These are phyloP conservation scores for Quercus bicolor DNA, from an alignment of 306 rosid genomes.

Conservation along the genomic window DNA sequence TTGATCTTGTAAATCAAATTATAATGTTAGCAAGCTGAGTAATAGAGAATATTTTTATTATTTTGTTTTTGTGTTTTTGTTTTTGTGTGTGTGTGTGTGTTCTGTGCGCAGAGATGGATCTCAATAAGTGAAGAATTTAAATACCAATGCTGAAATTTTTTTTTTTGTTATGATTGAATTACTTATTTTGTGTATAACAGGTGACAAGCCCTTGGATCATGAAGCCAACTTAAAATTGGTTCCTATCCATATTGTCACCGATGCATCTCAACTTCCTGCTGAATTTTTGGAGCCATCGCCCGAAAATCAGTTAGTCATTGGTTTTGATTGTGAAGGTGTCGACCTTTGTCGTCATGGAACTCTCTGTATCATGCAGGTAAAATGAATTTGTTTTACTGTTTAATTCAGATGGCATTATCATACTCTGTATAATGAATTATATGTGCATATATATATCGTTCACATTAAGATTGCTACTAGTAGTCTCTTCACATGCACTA, in stretches of 20 bases:
- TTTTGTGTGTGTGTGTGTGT: too few relatives aligned
- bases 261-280: slow-evolving; percentile 72
- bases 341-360: slow-evolving; percentile 80
- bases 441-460: neutral
- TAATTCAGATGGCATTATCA: neutral
- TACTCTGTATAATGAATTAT: neutral
- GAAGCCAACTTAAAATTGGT: slow-evolving; percentile 40
- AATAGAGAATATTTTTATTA: too few relatives aligned
- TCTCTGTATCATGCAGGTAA: slow-evolving; percentile 89
- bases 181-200: slow-evolving; percentile 20
- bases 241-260: slow-evolving; percentile 65
- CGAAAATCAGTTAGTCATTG: slow-evolving; percentile 47
- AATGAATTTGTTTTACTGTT: neutral
- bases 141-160: neutral
- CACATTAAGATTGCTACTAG: neutral
- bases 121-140: neutral
- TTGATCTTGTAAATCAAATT: too few relatives aligned
- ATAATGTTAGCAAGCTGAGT: too few relatives aligned
- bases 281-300: slow-evolving; percentile 78
- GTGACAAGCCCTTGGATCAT: slow-evolving; percentile 38
- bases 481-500: neutral
- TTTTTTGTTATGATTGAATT: neutral
- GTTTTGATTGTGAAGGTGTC: slow-evolving; percentile 93
- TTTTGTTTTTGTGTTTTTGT: too few relatives aligned
- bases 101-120: neutral